Evolutionary conservation across 352 stramenopile species (phyloP).

Genomic region (Plasmopara halstedii): DNA sequence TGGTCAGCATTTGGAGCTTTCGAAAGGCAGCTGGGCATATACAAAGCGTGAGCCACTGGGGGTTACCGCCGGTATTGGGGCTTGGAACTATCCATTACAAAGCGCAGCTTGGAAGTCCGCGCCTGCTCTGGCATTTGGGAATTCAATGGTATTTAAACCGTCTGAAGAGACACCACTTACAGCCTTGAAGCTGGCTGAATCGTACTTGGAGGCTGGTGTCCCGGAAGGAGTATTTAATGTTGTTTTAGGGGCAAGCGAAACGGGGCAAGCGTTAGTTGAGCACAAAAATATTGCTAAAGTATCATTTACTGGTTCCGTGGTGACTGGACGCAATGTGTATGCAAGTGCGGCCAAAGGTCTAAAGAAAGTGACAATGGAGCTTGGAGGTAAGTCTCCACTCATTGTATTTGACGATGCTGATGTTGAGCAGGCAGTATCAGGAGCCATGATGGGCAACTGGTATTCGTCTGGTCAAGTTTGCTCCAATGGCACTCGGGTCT

Average conservation of each 20-base stretch:
- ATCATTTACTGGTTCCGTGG: slow-evolving; percentile 81
- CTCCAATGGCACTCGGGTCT: slow-evolving; percentile 85
- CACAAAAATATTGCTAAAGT: slow-evolving; percentile 62
- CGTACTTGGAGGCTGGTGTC: slow-evolving; percentile 62
- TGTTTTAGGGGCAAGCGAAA: slow-evolving; percentile 55
- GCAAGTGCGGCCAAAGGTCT: slow-evolving; percentile 55
- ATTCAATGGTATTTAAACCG: slow-evolving; percentile 90
- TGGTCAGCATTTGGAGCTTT: slow-evolving; percentile 60
- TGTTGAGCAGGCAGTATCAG: slow-evolving; percentile 68
- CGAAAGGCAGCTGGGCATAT: slow-evolving; percentile 66
- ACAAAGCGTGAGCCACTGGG: slow-evolving; percentile 66
- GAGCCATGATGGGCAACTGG: slow-evolving; percentile 82
- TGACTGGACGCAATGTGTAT: slow-evolving; percentile 66
- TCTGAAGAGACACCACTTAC: slow-evolving; percentile 82
- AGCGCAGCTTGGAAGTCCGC: slow-evolving; percentile 77
- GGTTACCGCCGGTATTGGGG: slow-evolving; percentile 65
- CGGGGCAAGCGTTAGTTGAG: slow-evolving; percentile 45
- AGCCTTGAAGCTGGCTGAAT: slow-evolving; percentile 54
- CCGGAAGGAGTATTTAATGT: slow-evolving; percentile 76
- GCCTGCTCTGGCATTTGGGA: slow-evolving; percentile 78
- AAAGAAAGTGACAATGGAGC: slow-evolving; percentile 87
- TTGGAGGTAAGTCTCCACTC: slow-evolving; percentile 83
- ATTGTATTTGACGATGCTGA: slow-evolving; percentile 86
- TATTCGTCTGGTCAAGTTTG: slow-evolving; percentile 88
- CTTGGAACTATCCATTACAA: slow-evolving; percentile 81